Base-by-base conservation (phyloP, 495 filamentous ascomycete species). In the Articulospora tetracladia region DNA sequence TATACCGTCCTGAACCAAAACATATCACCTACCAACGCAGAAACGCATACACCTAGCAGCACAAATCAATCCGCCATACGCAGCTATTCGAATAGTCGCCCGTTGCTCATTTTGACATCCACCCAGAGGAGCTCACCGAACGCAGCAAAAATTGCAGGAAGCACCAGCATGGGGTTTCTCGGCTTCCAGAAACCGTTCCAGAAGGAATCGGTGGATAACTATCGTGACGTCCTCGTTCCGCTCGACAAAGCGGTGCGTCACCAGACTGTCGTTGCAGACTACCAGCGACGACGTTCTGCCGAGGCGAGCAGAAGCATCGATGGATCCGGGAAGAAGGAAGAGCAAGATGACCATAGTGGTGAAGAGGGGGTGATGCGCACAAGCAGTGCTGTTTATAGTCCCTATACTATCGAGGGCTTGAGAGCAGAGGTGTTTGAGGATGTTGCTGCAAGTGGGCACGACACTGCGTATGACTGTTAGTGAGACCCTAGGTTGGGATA, bases 401-500 rank as follows among this genome's bases (percentile, higher is more conserved):
- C 77, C 57, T 80, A 82, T 57, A 79, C 77, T 46, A 73, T 81
- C 60, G 77, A 81, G 53, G 78, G 78, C 0, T 60, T 82, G 36
- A 68, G 77, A 52, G 70, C 62, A 27, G 77, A 80, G 54, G 74
- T 78, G 17, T 69, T 73, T 23, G 67, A 67, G 48, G 77, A 78
- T 47, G 65, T 72, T 27, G 65, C 68, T 47, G 23, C 52, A n/a
- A 74, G 71, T 39, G 69, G 67, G 26, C 70, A 69, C 50, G 77
- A 76, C 74, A 74, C 73, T 20, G 68, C 70, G 48, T 82, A 80
- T 64, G 77, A 82, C 70, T 70, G 79, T 82, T 63, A 74, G 74
- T 70, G 34, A 20, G 7, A 30, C 53, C 30, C 48, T 23, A 15
- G 17, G 22, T 39, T 12, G 17, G 46, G 34, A 23, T 46, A 27